Evolutionary conservation across 164 flowering plant species (phyloP), one percentile per base, ranked within the genome.

Genomic region (Aristolochia contorta): DNA sequence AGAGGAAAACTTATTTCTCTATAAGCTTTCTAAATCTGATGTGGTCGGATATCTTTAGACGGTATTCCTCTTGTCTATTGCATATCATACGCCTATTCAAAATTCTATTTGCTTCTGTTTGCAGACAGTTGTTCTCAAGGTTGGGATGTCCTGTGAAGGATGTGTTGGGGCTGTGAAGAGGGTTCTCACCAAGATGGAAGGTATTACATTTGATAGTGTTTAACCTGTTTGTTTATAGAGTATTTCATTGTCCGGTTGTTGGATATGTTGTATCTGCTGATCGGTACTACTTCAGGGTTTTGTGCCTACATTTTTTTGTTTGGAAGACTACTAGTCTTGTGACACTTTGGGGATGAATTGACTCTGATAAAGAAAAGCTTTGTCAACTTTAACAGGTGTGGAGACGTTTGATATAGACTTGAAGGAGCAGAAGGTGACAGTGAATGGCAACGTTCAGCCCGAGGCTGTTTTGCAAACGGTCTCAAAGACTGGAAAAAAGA

Each of bases 81-180:
- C 43, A 37, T 10, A 7, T 6, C 12, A 8, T 37, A 10, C 43
- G 5, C 7, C 3, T 6, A 37, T 0, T 8, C 1, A 8, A 37
- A 37, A 37, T 37, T 37, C 9, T 4, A 10, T 37, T 3, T 37
- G 43, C 43, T 37, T 10, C 12, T 37, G 43, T 37, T 18, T 76
- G 81, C 90, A 91, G 96, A 89, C 96, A 60, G 91, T 85, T 58
- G 93, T 84, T 46, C 98, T 92, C 58, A 92, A 83, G 80, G 98
- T 89, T 75, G 88, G 67, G 52, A 89, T 92, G 96, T 78, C 95
- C 50, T 92, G 98, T 70, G 73, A 76, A 76, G 98, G 96, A 54
- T 92, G 98, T 61, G 74, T 64, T 52, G 98, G 98, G 4, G 98
- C 98, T 12, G 98, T 92, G 61, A 84, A 78, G 72, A 81, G 98